Evolutionary conservation across 345 rosid species (phyloP).

Genomic region (Eucalyptus microcorys): DNA sequence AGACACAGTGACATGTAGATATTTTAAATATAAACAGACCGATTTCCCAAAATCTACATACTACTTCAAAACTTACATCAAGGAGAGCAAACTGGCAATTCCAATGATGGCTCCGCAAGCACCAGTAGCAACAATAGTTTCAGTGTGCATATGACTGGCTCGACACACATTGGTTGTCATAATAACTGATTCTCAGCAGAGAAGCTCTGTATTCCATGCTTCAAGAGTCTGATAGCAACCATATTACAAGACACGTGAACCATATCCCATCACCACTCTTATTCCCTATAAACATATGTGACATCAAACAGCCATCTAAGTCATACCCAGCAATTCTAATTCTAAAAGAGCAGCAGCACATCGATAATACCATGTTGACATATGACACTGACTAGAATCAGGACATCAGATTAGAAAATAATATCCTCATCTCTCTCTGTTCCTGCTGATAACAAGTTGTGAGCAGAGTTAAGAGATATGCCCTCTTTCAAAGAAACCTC

Average conservation of each 20-base stretch:
- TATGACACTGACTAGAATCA: neutral
- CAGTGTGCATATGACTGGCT: neutral
- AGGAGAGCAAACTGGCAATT: neutral
- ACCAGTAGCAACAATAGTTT: neutral
- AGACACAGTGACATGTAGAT: neutral
- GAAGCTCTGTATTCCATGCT: neutral
- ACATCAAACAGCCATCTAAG: neutral
- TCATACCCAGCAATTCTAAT: neutral
- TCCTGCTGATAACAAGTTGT: neutral
- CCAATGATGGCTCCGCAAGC: neutral
- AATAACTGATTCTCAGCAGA: neutral
- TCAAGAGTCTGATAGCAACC: neutral
- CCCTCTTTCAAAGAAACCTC: conserved; percentile 4
- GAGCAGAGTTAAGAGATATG: neutral
- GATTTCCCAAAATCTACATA: neutral
- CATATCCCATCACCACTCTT: neutral
- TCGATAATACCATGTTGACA: neutral
- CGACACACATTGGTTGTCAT: neutral
- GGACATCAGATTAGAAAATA: neutral
- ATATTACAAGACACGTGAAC: neutral
- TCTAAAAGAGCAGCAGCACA: neutral
- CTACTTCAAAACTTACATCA: neutral
- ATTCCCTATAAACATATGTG: neutral
- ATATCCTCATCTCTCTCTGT: conserved; percentile 5
- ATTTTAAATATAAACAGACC: neutral